Evolutionary conservation across 805 yeast species (phyloP).

Genomic region (Candida dendrica): DNA sequence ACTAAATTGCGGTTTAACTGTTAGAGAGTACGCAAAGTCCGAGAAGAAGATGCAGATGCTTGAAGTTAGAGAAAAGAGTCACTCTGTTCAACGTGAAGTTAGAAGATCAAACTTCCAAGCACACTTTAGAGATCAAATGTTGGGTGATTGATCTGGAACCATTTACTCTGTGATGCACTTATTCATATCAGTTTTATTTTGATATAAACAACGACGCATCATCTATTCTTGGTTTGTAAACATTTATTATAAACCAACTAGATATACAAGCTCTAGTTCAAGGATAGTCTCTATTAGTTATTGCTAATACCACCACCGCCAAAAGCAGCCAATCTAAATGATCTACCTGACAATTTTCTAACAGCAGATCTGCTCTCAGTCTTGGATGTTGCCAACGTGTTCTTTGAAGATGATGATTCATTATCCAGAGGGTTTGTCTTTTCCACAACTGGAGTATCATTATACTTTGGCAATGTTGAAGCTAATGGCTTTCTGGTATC

Average conservation of each 20-base stretch:
- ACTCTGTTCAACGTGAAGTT: slow-evolving; percentile 41
- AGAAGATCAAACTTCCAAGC: slow-evolving; percentile 76
- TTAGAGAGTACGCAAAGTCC: slow-evolving; percentile 48
- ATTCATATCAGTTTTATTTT: too few species aligned
- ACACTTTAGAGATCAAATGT: slow-evolving; percentile 73
- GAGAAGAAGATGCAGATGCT: slow-evolving; percentile 35
- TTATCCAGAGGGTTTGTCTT: slow-evolving; percentile 10
- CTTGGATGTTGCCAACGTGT: slow-evolving; percentile 3
- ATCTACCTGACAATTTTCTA: slow-evolving; percentile 23
- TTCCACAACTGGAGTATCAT: slow-evolving; percentile 13
- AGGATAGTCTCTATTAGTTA: neutral
- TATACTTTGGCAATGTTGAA: slow-evolving; percentile 16
- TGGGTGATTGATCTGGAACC: slow-evolving; percentile 30
- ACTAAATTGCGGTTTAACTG: slow-evolving; percentile 48
- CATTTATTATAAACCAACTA: too few species aligned
- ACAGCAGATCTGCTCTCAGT: slow-evolving; percentile 16
- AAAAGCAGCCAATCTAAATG: slow-evolving; percentile 22
- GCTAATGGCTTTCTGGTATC: slow-evolving; percentile 1
- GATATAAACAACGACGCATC: too few species aligned
- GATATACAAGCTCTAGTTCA: neutral
- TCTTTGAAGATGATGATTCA: slow-evolving; percentile 1
- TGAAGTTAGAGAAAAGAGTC: slow-evolving; percentile 38
- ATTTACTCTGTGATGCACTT: too few species aligned
- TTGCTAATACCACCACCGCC: slow-evolving; percentile 11
- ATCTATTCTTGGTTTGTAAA: too few species aligned